Base-by-base conservation (phyloP, 805 yeast genomes). In the Komagataella ulmi region DNA sequence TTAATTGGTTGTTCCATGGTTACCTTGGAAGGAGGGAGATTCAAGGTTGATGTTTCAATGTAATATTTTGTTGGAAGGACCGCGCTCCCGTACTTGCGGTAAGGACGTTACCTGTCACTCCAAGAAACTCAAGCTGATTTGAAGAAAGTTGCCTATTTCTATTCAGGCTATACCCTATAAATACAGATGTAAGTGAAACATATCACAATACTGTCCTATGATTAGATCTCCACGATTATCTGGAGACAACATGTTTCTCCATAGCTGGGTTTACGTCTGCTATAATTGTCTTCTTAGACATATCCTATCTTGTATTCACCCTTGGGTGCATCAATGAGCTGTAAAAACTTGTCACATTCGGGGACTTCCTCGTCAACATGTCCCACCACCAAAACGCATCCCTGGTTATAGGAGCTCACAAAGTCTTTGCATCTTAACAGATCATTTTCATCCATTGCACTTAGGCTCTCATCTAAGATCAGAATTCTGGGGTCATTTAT, bases 391-490 rank as follows among this genome's bases (percentile, higher is more conserved):
- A 91, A 72, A 2, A 83, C 80, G 0, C 96, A 82, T 0, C 95
- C 86, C 17, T 55, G 56, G 2, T 77, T 74, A 76, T 81, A 81
- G 49, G 68, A 60, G 44, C 75, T 67, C 14, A 79, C 64, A 6
- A 80, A 57, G 36, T 69, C 68, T 57, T 81, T 81, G 51, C 88
- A 84, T 49, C 68, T 71, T 45, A 70, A 70, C 54, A 83, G 71
- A 40, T 77, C 73, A 18, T 72, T 76, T 51, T 80, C 82, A 45
- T 84, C 86, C 93, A 91, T 87, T 14, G 89, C 95, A 19, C 96
- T 86, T 53, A 91, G 79, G 0, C 98, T 95, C 69, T 91, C 99
- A 65, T 91, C 99, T 2, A 91, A 69, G 48, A 91, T 83, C 50
- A 91, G 70, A 1, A 91, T 68, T 49, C 79, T 76, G 0, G 99